Conservation (phyloP, 1,284 basidiomycete genomes). For the Malassezia sp. region DNA sequence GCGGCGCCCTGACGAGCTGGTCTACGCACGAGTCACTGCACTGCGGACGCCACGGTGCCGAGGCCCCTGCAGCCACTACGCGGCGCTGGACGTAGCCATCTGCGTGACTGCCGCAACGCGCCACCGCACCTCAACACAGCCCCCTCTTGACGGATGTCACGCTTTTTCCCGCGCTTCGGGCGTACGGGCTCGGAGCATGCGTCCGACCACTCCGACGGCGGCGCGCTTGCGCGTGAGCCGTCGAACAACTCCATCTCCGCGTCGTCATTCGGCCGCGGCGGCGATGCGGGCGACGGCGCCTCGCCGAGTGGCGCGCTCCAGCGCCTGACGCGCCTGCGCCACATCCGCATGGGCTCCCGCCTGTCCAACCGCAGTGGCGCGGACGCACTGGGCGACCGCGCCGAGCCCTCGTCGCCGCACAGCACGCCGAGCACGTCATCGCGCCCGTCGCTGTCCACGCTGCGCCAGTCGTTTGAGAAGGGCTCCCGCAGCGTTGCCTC, state of each 20-base stretch:
- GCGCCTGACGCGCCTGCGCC: slow-evolving; percentile 4
- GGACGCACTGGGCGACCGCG: background rate
- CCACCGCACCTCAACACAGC: too few species aligned
- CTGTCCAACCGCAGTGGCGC: background rate
- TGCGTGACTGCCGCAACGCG: too few species aligned
- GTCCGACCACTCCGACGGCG: too few species aligned
- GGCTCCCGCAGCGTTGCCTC: background rate
- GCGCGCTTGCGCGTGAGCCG: background rate
- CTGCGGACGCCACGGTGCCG: too few species aligned
- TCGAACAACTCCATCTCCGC: background rate
- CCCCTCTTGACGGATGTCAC: too few species aligned
- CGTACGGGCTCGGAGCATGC: too few species aligned
- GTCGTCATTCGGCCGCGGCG: background rate
- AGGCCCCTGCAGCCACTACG: too few species aligned
- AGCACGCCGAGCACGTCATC: slow-evolving; percentile 1
- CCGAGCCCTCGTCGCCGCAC: slow-evolving; percentile 1
- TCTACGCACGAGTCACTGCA: too few species aligned
- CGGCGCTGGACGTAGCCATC: too few species aligned
- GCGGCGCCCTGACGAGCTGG: too few species aligned
- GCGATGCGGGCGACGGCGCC: too few species aligned
- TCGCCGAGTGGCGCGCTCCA: background rate
- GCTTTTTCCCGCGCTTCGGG: too few species aligned
- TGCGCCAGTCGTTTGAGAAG: slow-evolving; percentile 11
- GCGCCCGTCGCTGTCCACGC: slow-evolving; percentile 3
- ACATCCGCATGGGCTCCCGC: slow-evolving; percentile 1